These are phyloP conservation scores for Podosphaera fusca DNA, from an alignment of 2,329 filamentous ascomycete genomes.

Conservation along the genomic window DNA sequence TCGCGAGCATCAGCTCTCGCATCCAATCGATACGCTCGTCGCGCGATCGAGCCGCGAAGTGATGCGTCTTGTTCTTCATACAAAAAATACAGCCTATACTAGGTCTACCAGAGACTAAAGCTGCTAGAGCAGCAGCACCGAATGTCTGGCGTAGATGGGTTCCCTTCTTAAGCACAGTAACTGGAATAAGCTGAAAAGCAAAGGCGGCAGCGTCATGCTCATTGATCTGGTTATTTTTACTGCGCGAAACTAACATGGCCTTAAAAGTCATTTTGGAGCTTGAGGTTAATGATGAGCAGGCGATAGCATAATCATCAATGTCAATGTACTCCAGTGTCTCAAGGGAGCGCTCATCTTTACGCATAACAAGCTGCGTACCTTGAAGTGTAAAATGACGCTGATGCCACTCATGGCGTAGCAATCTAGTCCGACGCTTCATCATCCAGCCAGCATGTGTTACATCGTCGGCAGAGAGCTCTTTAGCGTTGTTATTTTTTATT, in stretches of 20 bases:
- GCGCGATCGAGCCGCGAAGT: constrained; percentile 71
- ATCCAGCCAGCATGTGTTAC: constrained; percentile 65
- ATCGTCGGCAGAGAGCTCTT: constrained; percentile 15
- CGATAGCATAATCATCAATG: constrained; percentile 73
- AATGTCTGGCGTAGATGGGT: background rate
- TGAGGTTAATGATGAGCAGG: constrained; percentile 54
- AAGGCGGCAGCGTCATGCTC: constrained; percentile 40
- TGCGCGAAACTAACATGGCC: constrained; percentile 41
- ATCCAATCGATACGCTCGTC: constrained; percentile 96
- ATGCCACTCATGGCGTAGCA: constrained; percentile 84
- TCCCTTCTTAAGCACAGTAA: constrained; percentile 21
- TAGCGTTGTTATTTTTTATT: background rate
- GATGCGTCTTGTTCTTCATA: constrained; percentile 60
- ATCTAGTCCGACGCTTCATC: constrained; percentile 76
- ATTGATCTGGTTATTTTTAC: constrained; percentile 16
- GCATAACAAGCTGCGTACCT: constrained; percentile 52
- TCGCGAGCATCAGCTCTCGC: constrained; percentile 77
- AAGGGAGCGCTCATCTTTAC: constrained; percentile 33
- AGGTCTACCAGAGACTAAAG: constrained; percentile 5
- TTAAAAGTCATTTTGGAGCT: constrained; percentile 71
- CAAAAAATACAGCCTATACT: constrained; percentile 24
- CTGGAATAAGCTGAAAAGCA: constrained; percentile 63
- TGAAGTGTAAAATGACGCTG: constrained; percentile 76
- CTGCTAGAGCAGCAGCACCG: constrained; percentile 13
- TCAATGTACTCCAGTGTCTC: constrained; percentile 55